Conservation (phyloP, 176 grass and related monocot genomes). For the Hyparrhenia diplandra region DNA sequence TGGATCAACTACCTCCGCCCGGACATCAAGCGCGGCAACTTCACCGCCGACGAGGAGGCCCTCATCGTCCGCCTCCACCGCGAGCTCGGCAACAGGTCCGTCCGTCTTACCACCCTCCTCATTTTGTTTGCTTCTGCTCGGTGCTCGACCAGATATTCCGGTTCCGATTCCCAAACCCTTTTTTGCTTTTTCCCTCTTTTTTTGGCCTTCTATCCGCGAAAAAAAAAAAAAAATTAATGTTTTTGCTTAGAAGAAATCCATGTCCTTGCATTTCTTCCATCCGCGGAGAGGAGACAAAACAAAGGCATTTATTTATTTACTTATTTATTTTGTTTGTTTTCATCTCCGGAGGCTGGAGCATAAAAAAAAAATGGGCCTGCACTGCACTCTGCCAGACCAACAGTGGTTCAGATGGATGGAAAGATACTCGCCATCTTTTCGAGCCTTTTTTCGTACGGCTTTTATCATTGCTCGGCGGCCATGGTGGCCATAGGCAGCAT, state of each 20-base stretch:
- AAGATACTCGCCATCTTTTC: constrained; percentile 26
- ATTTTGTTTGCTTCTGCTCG: neutral
- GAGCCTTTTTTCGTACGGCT: constrained; percentile 30
- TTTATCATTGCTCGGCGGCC: constrained; percentile 35
- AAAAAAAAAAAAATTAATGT: neutral
- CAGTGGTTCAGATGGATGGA: constrained; percentile 26
- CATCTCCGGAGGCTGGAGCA: too few species aligned
- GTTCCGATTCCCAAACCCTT: neutral
- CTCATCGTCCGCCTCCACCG: constrained; percentile 41
- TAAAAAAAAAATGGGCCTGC: neutral
- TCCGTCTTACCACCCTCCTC: neutral
- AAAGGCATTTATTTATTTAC: neutral
- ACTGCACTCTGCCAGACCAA: neutral
- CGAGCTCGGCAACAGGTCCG: constrained; percentile 47
- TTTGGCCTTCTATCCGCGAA: neutral
- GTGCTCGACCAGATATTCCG: neutral
- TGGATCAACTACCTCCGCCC: constrained; percentile 75
- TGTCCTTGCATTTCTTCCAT: too few species aligned
- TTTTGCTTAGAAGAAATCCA: too few species aligned
- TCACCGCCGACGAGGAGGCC: constrained; percentile 56
- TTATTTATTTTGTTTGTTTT: neutral
- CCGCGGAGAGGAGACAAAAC: neutral
- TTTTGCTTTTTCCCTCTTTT: neutral
- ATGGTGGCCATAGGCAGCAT: neutral
- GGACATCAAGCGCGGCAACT: constrained; percentile 67